Base-by-base conservation (phyloP, 441 rosid species). In the Pelargonium australe region DNA sequence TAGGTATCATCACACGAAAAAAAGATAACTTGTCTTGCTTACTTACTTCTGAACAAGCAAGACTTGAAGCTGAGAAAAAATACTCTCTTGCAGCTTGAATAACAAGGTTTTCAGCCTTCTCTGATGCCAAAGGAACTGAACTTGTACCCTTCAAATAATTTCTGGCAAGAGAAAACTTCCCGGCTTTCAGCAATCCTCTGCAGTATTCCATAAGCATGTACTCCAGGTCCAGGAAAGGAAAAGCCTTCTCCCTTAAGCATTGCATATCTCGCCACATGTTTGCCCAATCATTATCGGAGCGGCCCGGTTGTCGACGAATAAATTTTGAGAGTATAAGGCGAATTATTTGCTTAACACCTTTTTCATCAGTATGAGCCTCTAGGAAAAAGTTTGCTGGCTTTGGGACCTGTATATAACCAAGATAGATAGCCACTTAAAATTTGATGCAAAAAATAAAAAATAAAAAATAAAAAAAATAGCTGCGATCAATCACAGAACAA, bases 251-350 rank as follows among this genome's bases (percentile, higher is more conserved):
- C 68, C 72, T 87, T 81, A 92, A 76, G 72, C 76, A 84, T 73
- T 83, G 96, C 87, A 95, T 79, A 80, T 95, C 97, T 67, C 91
- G 92, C 99, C 98, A 95, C 98, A 95, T 82, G 86, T 79, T 90
- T 68, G 99, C 88, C 99, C 99, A 95, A 72, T 92, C 99, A 82
- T 85, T 90, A 88, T 95, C 99, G 72, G 95, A 85, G 65, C 87
- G 87, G 25, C 87, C 84, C 44, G 91, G 94, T 66, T 90, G 97
- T 72, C 90, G 83, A 41, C 97, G 92, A 51, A 84, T 86, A 81
- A 89, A 95, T 83, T 92, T 95, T 53, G 99, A 95, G 72, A 95
- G 94, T 78, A 95, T 83, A 60, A 90, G 98, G 57, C 97, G 96
- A 73, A 95, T 79, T 77, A 89, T 92, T 86, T 95, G 98, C 68